Evolutionary conservation across 2,329 filamentous ascomycete species (phyloP).

Genomic region (Blastomyces parvus): DNA sequence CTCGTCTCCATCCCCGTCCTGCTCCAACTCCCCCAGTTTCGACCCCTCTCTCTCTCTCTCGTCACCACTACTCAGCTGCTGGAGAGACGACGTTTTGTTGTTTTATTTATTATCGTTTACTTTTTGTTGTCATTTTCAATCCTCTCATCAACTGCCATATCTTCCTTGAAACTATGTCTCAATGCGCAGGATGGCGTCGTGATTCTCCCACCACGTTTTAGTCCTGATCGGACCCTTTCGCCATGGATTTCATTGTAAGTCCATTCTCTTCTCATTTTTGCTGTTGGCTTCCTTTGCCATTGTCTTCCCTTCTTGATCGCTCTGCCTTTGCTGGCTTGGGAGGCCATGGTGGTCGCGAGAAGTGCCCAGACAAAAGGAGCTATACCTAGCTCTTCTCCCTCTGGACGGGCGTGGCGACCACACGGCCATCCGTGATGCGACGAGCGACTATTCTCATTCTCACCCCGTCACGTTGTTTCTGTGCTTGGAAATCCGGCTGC

Average conservation of each 20-base stretch:
- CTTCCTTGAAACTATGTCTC: conserved; percentile 22
- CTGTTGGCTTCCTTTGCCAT: not conserved
- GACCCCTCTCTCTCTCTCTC: not conserved
- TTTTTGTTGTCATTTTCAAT: no score
- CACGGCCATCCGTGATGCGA: not conserved
- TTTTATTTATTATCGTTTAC: no score
- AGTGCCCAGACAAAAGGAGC: not conserved
- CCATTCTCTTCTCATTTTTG: not conserved
- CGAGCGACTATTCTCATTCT: no score
- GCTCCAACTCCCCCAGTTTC: not conserved
- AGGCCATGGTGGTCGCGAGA: not conserved
- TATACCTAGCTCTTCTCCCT: not conserved
- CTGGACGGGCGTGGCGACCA: not conserved
- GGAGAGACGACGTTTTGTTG: not conserved
- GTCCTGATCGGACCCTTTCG: not conserved
- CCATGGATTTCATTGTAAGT: conserved; percentile 41
- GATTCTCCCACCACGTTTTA: conserved; percentile 1
- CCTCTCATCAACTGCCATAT: not conserved
- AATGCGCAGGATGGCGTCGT: conserved; percentile 5
- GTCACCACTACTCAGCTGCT: no score
- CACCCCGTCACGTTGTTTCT: not conserved
- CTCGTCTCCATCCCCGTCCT: no score
- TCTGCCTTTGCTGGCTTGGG: not conserved
- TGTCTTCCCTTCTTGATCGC: not conserved
- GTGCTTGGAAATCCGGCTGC: not conserved